phyloP scores from a whole-genome alignment of 1,139 yeast genomes.

The Sugiyamaella neomexicana region DNA sequence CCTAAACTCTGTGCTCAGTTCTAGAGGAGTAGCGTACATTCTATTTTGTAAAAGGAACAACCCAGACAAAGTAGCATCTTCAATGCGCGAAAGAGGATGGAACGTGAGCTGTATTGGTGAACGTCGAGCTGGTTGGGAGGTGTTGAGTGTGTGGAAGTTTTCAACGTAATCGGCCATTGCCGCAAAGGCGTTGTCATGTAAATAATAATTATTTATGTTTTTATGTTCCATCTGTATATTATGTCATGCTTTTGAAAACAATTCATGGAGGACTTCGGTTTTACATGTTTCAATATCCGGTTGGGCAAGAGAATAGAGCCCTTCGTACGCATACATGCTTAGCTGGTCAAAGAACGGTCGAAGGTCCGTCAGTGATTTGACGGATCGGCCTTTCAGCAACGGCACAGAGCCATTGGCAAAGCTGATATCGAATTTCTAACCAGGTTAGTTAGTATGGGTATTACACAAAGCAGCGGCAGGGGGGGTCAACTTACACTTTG shows the following conservation, averaged over 20 bases:
- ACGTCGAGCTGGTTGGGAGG: slow-evolving; percentile 96
- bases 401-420: slow-evolving; percentile 14
- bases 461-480: background rate
- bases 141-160: slow-evolving; percentile 58
- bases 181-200: background rate
- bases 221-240: slow-evolving; percentile 1
- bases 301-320: slow-evolving; percentile 56
- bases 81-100: slow-evolving; percentile 60
- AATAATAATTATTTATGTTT: too few species aligned
- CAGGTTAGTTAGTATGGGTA: slow-evolving; percentile 8
- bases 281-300: slow-evolving; percentile 54
- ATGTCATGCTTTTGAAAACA: slow-evolving; percentile 37
- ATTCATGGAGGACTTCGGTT: slow-evolving; percentile 57
- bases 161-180: too few species aligned
- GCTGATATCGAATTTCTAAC: slow-evolving; percentile 17
- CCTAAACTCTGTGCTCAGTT: slow-evolving; percentile 51
- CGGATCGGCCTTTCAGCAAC: slow-evolving; percentile 10
- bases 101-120: slow-evolving; percentile 49
- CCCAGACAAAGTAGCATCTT: slow-evolving; percentile 58
- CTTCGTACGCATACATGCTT: slow-evolving; percentile 72
- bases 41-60: slow-evolving; percentile 83
- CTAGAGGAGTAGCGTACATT: slow-evolving; percentile 74
- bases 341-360: slow-evolving; percentile 69
- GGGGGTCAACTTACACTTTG: slow-evolving; percentile 24
- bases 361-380: slow-evolving; percentile 41